Conservation (phyloP, 2,329 filamentous ascomycete species). For the Eutypa lata region DNA sequence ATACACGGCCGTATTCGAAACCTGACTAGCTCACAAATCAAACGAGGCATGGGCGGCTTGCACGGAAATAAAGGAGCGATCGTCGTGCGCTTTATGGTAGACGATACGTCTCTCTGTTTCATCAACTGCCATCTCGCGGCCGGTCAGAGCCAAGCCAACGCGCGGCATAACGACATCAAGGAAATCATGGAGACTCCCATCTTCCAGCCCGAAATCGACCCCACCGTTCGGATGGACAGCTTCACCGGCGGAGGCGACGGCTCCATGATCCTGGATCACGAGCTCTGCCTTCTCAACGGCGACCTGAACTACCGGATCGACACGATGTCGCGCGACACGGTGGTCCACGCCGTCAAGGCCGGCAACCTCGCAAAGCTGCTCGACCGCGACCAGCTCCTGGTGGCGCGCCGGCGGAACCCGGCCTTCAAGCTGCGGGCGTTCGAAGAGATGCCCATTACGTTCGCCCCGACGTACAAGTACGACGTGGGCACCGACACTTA, state of each 20-base stretch:
- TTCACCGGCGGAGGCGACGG: slow-evolving; percentile 93
- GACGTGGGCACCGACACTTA: slow-evolving; percentile 94
- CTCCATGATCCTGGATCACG: slow-evolving; percentile 91
- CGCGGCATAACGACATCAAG: slow-evolving; percentile 89
- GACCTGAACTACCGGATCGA: slow-evolving; percentile 99
- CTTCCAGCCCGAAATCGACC: slow-evolving; percentile 70
- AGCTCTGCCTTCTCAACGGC: slow-evolving; percentile 94
- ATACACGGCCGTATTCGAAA: slow-evolving; percentile 74
- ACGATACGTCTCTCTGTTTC: slow-evolving; percentile 93
- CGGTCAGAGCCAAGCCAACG: slow-evolving; percentile 83
- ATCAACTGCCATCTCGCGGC: slow-evolving; percentile 97
- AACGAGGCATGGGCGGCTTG: slow-evolving; percentile 90
- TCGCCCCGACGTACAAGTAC: slow-evolving; percentile 97
- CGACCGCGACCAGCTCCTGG: slow-evolving; percentile 88
- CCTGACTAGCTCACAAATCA: slow-evolving; percentile 78
- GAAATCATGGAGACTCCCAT: slow-evolving; percentile 79
- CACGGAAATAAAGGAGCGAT: slow-evolving; percentile 97
- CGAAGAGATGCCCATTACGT: slow-evolving; percentile 84
- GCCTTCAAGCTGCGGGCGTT: slow-evolving; percentile 86
- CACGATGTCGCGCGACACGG: slow-evolving; percentile 89
- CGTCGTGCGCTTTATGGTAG: slow-evolving; percentile 84
- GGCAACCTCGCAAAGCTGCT: slow-evolving; percentile 83
- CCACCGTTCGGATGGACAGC: slow-evolving; percentile 66
- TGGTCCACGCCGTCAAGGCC: slow-evolving; percentile 78
- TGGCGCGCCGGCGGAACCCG: slow-evolving; percentile 84